Evolutionary conservation across 2,329 filamentous ascomycete genomes (phyloP).

Genomic region (Zymoseptoria crescenta): DNA sequence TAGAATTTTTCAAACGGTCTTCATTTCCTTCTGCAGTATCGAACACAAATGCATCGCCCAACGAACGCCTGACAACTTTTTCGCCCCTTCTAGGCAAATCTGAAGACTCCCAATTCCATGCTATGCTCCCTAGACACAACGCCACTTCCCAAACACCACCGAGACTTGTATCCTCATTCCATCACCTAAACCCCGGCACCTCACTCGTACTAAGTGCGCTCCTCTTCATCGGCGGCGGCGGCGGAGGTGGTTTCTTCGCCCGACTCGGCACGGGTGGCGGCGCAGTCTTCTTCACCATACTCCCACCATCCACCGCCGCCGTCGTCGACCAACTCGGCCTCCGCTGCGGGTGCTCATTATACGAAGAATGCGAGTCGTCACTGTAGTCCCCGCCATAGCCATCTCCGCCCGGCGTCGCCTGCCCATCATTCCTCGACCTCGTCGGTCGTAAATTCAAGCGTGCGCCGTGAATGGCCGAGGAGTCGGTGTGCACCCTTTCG

Average conservation of each 20-base stretch:
- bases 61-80: background rate
- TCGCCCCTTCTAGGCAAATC: background rate
- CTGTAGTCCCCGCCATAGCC: conserved; percentile 48
- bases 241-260: conserved; percentile 55
- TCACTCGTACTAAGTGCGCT: conserved; percentile 39
- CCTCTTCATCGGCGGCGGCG: conserved; percentile 58
- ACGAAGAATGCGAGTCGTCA: conserved; percentile 43
- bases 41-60: background rate
- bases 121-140: background rate
- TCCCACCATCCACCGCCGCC: conserved; percentile 8
- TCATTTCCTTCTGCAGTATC: background rate
- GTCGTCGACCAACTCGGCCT: conserved; percentile 42
- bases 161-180: background rate
- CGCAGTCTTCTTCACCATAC: conserved; percentile 49
- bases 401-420: conserved; percentile 32
- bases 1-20: too few species aligned
- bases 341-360: conserved; percentile 27
- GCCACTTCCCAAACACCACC: background rate
- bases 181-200: conserved; percentile 15
- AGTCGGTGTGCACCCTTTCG: conserved; percentile 50
- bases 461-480: conserved; percentile 40
- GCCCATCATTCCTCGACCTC: conserved; percentile 22
- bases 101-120: background rate
- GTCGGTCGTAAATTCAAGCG: conserved; percentile 41
- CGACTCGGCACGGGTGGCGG: conserved; percentile 52